These are phyloP conservation scores for Cyclotella kingstonii DNA, from an alignment of 108 stramenopile species.

Conservation along the genomic window DNA sequence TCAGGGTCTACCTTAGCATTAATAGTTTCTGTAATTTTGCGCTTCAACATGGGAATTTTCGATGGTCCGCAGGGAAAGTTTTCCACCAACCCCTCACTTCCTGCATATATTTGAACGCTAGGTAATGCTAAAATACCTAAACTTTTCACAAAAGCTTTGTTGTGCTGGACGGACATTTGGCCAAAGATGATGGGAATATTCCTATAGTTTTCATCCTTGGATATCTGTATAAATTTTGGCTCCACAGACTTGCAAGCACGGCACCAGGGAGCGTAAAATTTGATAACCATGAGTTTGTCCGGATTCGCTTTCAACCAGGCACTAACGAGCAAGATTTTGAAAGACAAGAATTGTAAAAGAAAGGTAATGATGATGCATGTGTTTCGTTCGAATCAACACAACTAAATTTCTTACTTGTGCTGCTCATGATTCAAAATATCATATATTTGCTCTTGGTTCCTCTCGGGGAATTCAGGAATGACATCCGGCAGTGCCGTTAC, in stretches of 20 bases:
- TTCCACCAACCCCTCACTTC: constrained; percentile 54
- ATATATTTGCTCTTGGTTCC: constrained; percentile 32
- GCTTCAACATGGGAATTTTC: constrained; percentile 79
- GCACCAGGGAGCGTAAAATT: constrained; percentile 90
- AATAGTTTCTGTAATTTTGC: constrained; percentile 66
- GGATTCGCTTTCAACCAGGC: constrained; percentile 59
- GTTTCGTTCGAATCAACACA: neutral
- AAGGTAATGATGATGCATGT: neutral
- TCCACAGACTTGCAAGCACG: constrained; percentile 76
- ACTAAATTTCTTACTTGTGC: constrained; percentile 32
- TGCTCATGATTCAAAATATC: constrained; percentile 41
- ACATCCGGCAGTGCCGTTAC: constrained; percentile 2
- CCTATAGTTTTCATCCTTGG: constrained; percentile 53
- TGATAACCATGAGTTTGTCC: constrained; percentile 75
- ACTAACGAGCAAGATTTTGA: constrained; percentile 1
- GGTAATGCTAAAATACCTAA: constrained; percentile 80
- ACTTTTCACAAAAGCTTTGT: constrained; percentile 75
- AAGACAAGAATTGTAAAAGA: neutral
- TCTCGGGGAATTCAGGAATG: constrained; percentile 27
- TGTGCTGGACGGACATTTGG: constrained; percentile 69
- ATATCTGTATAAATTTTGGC: constrained; percentile 74
- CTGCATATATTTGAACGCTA: constrained; percentile 73
- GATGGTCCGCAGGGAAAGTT: constrained; percentile 88
- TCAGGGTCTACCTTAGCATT: constrained; percentile 63
- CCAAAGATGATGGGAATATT: constrained; percentile 67